Percentiles rank a stretch among this genome's conserved stretches.
Evolutionary conservation across 768 basidiomycete species (phyloP).

Genomic region (Lenzites betulinus): DNA sequence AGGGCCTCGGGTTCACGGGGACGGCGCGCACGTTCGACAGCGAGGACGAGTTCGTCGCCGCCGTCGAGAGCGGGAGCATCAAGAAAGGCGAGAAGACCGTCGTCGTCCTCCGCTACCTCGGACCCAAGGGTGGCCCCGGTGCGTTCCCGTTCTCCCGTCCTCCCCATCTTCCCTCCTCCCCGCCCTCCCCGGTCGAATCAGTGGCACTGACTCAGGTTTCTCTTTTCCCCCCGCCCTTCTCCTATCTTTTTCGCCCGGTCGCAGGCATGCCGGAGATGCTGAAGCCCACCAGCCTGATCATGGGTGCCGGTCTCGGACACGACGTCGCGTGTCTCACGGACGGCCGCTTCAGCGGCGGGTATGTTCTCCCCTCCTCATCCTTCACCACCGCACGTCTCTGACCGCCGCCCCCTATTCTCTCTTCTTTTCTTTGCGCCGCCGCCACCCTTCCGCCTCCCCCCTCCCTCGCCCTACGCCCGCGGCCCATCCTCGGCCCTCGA

Average conservation of each 20-base stretch:
- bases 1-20: slow-evolving; percentile 86
- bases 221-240: no score
- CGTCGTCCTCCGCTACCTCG: slow-evolving; percentile 92
- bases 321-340: slow-evolving; percentile 98
- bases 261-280: slow-evolving; percentile 99
- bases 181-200: no score
- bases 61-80: slow-evolving; percentile 86
- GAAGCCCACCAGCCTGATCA: slow-evolving; percentile 95
- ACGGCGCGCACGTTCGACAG: slow-evolving; percentile 92
- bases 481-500: slow-evolving; percentile 11
- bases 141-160: slow-evolving; percentile 31
- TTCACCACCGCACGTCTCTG: slow-evolving; percentile 11
- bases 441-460: neutral
- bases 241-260: neutral
- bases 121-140: slow-evolving; percentile 96
- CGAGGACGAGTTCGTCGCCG: slow-evolving; percentile 84
- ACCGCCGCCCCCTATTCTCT: neutral
- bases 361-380: slow-evolving; percentile 33
- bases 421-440: no score
- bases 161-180: no score
- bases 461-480: neutral
- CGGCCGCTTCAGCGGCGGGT: slow-evolving; percentile 98
- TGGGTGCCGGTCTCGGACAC: slow-evolving; percentile 95
- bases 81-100: slow-evolving; percentile 97
- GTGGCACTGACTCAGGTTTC: slow-evolving; percentile 14